Base-by-base conservation (phyloP, 208 protist genomes). In the Trypanosoma vivax region DNA sequence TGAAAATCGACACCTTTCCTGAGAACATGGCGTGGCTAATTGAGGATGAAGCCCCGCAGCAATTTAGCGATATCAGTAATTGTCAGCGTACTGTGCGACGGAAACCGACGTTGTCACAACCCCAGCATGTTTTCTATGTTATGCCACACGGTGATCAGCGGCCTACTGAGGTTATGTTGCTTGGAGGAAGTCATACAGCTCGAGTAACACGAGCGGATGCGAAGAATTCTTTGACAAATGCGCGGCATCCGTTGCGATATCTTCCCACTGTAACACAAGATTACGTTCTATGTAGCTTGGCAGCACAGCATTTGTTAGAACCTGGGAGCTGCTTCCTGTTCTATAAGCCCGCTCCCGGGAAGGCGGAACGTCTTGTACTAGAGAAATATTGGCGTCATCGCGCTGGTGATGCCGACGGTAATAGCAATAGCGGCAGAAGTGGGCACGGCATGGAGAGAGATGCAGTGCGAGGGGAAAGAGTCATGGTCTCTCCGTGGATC, bases 311-410 rank as follows among this genome's bases (percentile, higher is more conserved):
- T 16, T 18, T 82, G 35, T 53, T 92, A 16, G 16, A 78, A 27
- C 78, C 78, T 3, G 16, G 30, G 5, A 56, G 64, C 23, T 85
- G 67, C 55, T 92, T 92, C 60, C 30, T 89, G 19, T 92, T 92
- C 42, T 46, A 53, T 49, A 49, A 19, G 2, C 45, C 71, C 9
- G 63, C 80, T 14, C 74, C 74, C 11, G 78, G 66, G 25, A 63
- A 73, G 18, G 58, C 70, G 16, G 79, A 85, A 16, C 28, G 59
- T 35, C 49, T 51, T 19, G 50, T 50, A 19, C 49, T 41, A 23
- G 34, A 35, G 13, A 49, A 30, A 28, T 35, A 23, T 39, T 63
- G 19, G 47, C 48, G 3, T 56, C 38, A 65, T 4, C 58, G 63
- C 31, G 67, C 62, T 28, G 25, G 29, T 14, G 2, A 30, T 24